Evolutionary conservation across 192 early-diverging fungal species (phyloP).

Genomic region (Umbelopsis isabellina): DNA sequence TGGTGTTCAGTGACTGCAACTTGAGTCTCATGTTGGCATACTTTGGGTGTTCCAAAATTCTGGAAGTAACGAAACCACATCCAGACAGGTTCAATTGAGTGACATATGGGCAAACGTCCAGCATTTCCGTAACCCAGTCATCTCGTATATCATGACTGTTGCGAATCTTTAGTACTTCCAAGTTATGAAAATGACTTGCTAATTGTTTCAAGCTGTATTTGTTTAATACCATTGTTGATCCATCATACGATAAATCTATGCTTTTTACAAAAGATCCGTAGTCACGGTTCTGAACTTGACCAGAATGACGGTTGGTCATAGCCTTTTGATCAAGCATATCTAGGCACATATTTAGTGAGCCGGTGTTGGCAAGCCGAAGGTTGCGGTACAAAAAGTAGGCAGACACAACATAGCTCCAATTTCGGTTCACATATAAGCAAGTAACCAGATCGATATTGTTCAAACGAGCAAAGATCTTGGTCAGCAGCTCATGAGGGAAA

Average conservation of each 20-base stretch:
- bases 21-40: neutral
- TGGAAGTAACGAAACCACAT: slow-evolving; percentile 9
- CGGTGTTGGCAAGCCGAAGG: slow-evolving; percentile 1
- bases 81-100: slow-evolving; percentile 3
- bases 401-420: slow-evolving; percentile 16
- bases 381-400: slow-evolving; percentile 14
- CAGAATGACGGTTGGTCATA: neutral
- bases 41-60: neutral
- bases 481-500: slow-evolving; percentile 18
- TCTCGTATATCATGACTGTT: slow-evolving; percentile 12
- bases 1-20: neutral
- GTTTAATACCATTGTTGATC: neutral
- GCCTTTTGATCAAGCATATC: slow-evolving; percentile 10
- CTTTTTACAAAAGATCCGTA: slow-evolving; percentile 4
- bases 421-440: slow-evolving; percentile 1
- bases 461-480: neutral
- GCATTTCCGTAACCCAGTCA: neutral
- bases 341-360: neutral
- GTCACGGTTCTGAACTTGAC: neutral
- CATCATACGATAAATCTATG: slow-evolving; percentile 4
- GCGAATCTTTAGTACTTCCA: slow-evolving; percentile 5
- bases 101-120: neutral
- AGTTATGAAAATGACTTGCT: slow-evolving; percentile 8
- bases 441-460: neutral
- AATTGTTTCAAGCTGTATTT: neutral